Percentiles rank a stretch among this genome's conserved stretches.
Evolutionary conservation across 768 basidiomycete species (phyloP).

Genomic region (Hortiboletus flavorubellus): DNA sequence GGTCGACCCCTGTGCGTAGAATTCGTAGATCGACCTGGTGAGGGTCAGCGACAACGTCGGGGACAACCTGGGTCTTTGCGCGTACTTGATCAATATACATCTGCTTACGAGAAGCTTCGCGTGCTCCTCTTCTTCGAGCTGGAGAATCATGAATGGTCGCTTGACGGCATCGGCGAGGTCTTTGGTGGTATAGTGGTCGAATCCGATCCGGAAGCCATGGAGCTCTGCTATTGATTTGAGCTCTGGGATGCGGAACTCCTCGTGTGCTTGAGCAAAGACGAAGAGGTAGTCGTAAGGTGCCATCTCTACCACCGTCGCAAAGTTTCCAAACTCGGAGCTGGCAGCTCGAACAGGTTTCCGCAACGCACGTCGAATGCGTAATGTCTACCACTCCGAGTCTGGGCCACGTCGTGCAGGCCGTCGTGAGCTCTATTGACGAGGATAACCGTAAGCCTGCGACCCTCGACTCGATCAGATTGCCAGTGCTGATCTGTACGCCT

Average conservation of each 20-base stretch:
- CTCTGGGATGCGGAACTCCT: constrained; percentile 83
- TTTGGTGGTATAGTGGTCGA: constrained; percentile 40
- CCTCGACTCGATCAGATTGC: neutral
- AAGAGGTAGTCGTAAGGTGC: constrained; percentile 48
- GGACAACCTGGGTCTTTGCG: neutral
- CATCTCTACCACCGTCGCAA: constrained; percentile 9
- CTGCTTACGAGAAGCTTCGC: constrained; percentile 69
- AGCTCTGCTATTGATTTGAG: constrained; percentile 74
- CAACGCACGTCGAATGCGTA: neutral
- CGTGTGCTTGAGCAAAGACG: constrained; percentile 77
- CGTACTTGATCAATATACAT: constrained; percentile 83
- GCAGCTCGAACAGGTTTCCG: neutral
- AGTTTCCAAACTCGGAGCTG: neutral
- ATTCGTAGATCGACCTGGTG: constrained; percentile 69
- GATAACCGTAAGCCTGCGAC: constrained; percentile 29
- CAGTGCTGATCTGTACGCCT: neutral
- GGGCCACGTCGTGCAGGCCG: constrained; percentile 27
- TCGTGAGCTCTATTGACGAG: constrained; percentile 33
- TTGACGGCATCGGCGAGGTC: constrained; percentile 44
- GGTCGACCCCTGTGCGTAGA: constrained; percentile 65
- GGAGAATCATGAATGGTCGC: constrained; percentile 73
- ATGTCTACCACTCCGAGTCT: constrained; percentile 23
- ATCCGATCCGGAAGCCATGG: constrained; percentile 55
- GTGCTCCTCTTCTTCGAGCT: constrained; percentile 67
- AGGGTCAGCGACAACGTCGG: neutral